Base-by-base conservation (phyloP, 192 early-diverging fungal genomes). In the Gryganskiella cystojenkinii region DNA sequence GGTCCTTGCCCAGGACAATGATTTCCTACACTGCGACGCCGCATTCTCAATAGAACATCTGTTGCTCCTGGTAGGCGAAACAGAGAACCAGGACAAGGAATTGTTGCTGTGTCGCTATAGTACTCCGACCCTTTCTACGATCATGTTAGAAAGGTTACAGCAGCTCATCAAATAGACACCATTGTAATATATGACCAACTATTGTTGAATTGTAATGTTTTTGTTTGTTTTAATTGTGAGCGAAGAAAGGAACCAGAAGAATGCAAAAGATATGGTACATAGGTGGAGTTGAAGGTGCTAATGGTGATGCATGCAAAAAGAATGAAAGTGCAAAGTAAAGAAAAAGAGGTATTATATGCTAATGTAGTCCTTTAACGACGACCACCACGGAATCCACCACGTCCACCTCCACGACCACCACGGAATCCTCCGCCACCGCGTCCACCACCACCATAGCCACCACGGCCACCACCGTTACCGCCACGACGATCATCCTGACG, bases 351-450 rank as follows among this genome's bases (percentile, higher is more conserved):
- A 40, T 9, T 40, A 40, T 40, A 9, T 40, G 37, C 37, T 40
- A 13, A 9, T 40, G 37, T 40, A 5, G 37, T 40, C 13, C 44
- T 65, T 79, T 71, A 79, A 40, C 71, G 71, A 65, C 81, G 74
- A 67, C 83, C 71, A 56, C 83, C 72, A 62, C 78, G 53, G 27
- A 65, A 61, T 19, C 73, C 65, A 19, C 83, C 79, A 34, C 85
- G 61, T 28, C 84, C 79, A 17, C 83, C 80, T 15, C 85, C 78
- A 51, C 69, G 62, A 14, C 61, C 63, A 44, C 78, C 54, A 49
- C 82, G 60, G 44, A 84, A 71, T 20, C 83, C 80, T 3, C 83
- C 67, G 45, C 86, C 81, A 24, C 84, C 70, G 44, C 90, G 82
- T 49, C 81, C 63, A 34, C 87, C 72, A 34, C 78, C 67, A 35